Evolutionary conservation across 176 grass and related monocot species (phyloP), one percentile per base, ranked within the genome.

Genomic region (Ampelocalamus luodianensis): DNA sequence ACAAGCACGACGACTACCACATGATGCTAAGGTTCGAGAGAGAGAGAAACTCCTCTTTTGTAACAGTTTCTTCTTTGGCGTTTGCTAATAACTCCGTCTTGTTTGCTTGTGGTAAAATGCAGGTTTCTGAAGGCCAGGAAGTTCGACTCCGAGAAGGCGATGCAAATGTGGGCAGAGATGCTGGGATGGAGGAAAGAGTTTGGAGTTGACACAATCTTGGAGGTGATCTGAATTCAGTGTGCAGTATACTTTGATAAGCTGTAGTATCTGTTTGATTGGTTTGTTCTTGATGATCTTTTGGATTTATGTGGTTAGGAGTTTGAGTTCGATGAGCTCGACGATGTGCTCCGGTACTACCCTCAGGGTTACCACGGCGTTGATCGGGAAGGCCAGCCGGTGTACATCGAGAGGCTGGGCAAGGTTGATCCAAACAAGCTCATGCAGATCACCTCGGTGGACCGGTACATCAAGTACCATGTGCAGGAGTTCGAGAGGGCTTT

Each of bases 1-100:
- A 94, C 32, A 99, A 89, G 64, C 92, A 96, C 63, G 93, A 99
- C 77, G 93, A 99, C 75, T 99, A 99, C 81, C 93, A 96, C 76
- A 94, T 90, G 83, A 88, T 99, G 88, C 93, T 99, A 39, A 93
- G 97, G 93, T 98, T 72, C 22, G 20, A 68, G n/a, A n/a, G 38
- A 5, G 0, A 3, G 16, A 77, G 51, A 20, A 3, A 0, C 24
- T 11, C 32, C 22, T 83, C 60, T 36, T n/a, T 77, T 59, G 65
- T 20, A 40, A 29, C 22, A 15, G 13, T 48, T 40, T 22, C 20
- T 3, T 82, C 4, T 66, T 72, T 64, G 61, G 62, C 36, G 51
- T 86, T 80, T 34, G 13, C 72, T 76, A 8, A 36, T 73, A n/a
- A 77, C 36, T 79, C 17, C 38, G 2, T 66, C 44, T 9, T 70